A percentile compares a stretch with the other conserved stretches of the same genome.
phyloP scores from a whole-genome alignment of 495 filamentous ascomycete species.

The Neurospora sublineolata region DNA sequence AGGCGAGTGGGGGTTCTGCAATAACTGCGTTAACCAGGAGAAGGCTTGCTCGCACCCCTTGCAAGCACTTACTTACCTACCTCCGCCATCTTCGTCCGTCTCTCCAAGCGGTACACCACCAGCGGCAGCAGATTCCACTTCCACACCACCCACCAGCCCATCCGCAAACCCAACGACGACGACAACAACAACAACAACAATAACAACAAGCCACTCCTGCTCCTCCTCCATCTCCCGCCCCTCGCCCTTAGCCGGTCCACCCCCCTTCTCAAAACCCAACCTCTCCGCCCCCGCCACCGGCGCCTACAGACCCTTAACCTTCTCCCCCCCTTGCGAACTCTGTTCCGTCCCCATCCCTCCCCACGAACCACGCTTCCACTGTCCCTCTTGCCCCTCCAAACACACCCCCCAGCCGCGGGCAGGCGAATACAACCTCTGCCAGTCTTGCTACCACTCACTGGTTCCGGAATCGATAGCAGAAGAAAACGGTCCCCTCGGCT shows the following conservation, averaged over 20 bases:
- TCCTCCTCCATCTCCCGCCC: constrained; percentile 12
- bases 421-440: constrained; percentile 79
- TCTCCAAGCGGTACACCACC: background rate
- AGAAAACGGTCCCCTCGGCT: constrained; percentile 67
- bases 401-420: constrained; percentile 34
- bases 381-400: constrained; percentile 34
- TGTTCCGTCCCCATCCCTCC: constrained; percentile 62
- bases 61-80: constrained; percentile 46
- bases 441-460: constrained; percentile 58
- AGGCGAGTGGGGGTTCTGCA: constrained; percentile 87
- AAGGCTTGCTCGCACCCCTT: constrained; percentile 67
- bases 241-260: background rate
- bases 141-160: background rate
- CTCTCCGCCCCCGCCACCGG: constrained; percentile 17
- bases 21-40: constrained; percentile 65
- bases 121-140: background rate
- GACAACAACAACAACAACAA: constrained; percentile 8
- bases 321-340: constrained; percentile 61
- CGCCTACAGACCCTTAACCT: constrained; percentile 43
- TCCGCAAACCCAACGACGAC: background rate
- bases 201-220: constrained; percentile 9
- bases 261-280: constrained; percentile 16
- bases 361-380: constrained; percentile 61
- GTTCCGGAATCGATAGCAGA: constrained; percentile 45
- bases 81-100: background rate